These are phyloP conservation scores for Hapsidospora chrysogenum DNA, from an alignment of 495 filamentous ascomycete genomes.

Conservation along the genomic window DNA sequence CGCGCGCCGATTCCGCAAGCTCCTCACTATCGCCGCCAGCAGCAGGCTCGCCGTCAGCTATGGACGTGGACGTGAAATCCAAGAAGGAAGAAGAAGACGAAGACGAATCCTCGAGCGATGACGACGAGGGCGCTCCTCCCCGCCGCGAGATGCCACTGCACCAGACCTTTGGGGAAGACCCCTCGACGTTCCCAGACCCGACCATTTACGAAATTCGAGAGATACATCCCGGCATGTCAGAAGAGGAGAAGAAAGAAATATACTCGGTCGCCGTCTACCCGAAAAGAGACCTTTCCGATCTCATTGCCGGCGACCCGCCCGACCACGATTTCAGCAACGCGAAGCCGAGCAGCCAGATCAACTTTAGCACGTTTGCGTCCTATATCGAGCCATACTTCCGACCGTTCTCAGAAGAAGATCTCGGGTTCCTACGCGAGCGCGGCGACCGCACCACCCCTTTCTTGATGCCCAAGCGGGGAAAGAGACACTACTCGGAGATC, in stretches of 20 bases:
- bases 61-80: conserved; percentile 32
- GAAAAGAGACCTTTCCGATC: conserved; percentile 55
- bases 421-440: conserved; percentile 80
- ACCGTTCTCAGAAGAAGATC: conserved; percentile 81
- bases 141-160: conserved; percentile 55
- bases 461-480: conserved; percentile 70
- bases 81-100: conserved; percentile 27
- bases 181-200: conserved; percentile 79
- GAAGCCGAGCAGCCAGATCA: conserved; percentile 87
- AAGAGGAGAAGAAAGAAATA: conserved; percentile 69
- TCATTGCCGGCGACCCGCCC: conserved; percentile 76
- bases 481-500: conserved; percentile 67
- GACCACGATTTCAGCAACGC: conserved; percentile 90
- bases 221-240: conserved; percentile 51
- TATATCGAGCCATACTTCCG: conserved; percentile 88
- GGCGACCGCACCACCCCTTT: conserved; percentile 74
- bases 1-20: conserved; percentile 39
- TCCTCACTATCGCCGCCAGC: conserved; percentile 46
- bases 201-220: conserved; percentile 87
- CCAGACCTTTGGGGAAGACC: conserved; percentile 79
- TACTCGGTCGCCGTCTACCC: conserved; percentile 80
- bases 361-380: conserved; percentile 69
- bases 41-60: conserved; percentile 27
- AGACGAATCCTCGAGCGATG: conserved; percentile 45
- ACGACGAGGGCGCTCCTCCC: conserved; percentile 61